phyloP scores from a whole-genome alignment of 495 filamentous ascomycete species.

The Xeromyces bisporus region DNA sequence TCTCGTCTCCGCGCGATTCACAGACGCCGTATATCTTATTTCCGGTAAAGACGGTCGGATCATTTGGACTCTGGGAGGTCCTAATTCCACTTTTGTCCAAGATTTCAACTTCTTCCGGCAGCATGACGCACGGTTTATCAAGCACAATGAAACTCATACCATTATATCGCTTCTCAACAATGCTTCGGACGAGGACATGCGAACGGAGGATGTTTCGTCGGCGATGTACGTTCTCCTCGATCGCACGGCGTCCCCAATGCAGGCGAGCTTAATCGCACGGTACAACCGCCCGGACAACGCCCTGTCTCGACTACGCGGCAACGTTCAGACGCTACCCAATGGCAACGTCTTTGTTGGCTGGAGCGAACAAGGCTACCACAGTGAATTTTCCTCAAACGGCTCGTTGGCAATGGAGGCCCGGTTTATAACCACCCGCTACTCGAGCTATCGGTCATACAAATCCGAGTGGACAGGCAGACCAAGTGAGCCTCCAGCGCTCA shows the following conservation, averaged over 20 bases:
- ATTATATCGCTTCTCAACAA: slow-evolving; percentile 41
- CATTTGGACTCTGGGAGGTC: slow-evolving; percentile 41
- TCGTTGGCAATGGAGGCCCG: slow-evolving; percentile 30
- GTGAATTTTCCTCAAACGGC: slow-evolving; percentile 38
- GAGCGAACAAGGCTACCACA: slow-evolving; percentile 39
- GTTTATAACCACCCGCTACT: slow-evolving; percentile 20
- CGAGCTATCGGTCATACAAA: slow-evolving; percentile 28
- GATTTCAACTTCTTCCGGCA: slow-evolving; percentile 42
- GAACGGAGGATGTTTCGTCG: slow-evolving; percentile 27
- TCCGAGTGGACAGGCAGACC: slow-evolving; percentile 22
- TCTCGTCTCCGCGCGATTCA: slow-evolving; percentile 40
- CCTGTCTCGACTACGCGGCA: slow-evolving; percentile 43
- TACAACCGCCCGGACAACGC: slow-evolving; percentile 30
- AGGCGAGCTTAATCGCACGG: slow-evolving; percentile 23
- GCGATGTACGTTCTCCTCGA: slow-evolving; percentile 39
- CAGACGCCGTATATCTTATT: slow-evolving; percentile 38
- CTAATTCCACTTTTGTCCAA: slow-evolving; percentile 22
- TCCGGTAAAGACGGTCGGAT: slow-evolving; percentile 38
- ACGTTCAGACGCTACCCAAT: slow-evolving; percentile 35
- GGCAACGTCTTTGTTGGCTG: slow-evolving; percentile 41
- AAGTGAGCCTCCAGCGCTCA: slow-evolving; percentile 15
- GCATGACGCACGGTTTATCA: slow-evolving; percentile 40
- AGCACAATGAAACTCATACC: slow-evolving; percentile 31
- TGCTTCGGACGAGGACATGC: slow-evolving; percentile 25
- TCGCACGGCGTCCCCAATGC: slow-evolving; percentile 22